Conservation (phyloP, 345 rosid genomes). For the Orychophragmus violaceus region DNA sequence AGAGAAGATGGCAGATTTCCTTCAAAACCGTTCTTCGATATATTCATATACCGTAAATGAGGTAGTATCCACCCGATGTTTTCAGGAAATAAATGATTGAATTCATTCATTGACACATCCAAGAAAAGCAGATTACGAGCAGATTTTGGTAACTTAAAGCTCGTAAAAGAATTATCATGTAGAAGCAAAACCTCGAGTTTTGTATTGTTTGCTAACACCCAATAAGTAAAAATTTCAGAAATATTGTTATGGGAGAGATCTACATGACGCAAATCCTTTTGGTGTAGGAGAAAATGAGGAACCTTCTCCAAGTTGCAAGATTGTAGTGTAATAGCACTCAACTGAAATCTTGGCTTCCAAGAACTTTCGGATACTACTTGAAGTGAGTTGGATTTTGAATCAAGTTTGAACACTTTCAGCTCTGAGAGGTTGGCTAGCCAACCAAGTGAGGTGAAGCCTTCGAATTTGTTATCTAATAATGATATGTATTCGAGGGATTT, state of each 20-base stretch:
- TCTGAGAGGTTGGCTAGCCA: neutral
- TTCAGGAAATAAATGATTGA: neutral
- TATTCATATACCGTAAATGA: neutral
- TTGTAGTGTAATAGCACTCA: neutral
- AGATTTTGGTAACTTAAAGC: neutral
- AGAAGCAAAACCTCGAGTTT: neutral
- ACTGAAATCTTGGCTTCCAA: slow-evolving; percentile 11
- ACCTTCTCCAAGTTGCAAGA: slow-evolving; percentile 8
- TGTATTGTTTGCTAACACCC: neutral
- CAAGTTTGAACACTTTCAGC: slow-evolving; percentile 7
- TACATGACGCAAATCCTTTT: neutral
- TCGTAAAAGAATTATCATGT: neutral
- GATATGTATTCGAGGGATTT: slow-evolving; percentile 15
- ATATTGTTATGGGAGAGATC: neutral
- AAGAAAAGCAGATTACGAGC: neutral
- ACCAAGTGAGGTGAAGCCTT: slow-evolving; percentile 9
- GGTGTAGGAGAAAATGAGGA: slow-evolving; percentile 20
- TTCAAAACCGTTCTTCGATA: neutral
- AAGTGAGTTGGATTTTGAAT: neutral
- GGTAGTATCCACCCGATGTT: neutral
- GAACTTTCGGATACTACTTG: neutral
- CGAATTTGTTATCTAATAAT: neutral
- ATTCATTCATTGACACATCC: neutral
- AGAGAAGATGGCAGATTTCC: neutral
- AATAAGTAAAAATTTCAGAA: neutral